Base-by-base conservation (phyloP, 805 yeast genomes). In the Kazachstania viticola region DNA sequence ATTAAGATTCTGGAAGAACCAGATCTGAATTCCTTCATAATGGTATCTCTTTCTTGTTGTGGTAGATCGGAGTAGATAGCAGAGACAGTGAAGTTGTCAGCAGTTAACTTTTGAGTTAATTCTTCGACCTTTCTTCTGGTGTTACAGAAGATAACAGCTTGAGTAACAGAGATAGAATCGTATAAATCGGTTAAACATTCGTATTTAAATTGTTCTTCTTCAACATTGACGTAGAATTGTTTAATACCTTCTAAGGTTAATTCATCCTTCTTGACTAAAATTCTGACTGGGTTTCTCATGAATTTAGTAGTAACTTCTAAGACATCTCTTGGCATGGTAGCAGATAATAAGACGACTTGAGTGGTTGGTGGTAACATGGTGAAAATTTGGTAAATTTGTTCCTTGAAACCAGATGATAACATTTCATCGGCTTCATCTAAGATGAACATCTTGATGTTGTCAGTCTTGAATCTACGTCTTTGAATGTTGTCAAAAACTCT, bases 371-470 rank as follows among this genome's bases (percentile, higher is more conserved):
- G 96, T 46, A 91, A 67, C 45, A 71, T 67, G 51, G 79, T 75
- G 71, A 81, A 87, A 42, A 88, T 80, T 49, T 87, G 93, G 67
- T 83, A 83, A 46, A 91, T 88, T 65, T 87, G 95, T 54, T 83
- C 93, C 61, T 83, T 80, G 73, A 91, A 91, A 41, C 97, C 98
- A 38, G 61, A 51, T 28, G 61, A 73, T 58, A 88, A 72, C 76
- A 88, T 72, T 71, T 91, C 97, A 70, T 88, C 98, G 53, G 97
- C 97, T 69, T 88, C 98, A 67, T 88, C 98, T 54, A 91, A 71
- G 56, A 88, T 77, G 65, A 91, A 74, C 93, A 91, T 84, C 69
- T 85, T 84, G 53, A 91, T 70, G 60, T 77, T 71, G 50, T 82
- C 73, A 42, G 94, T 79, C 57, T 67, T 75, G 62, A 91, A 75